Evolutionary conservation across 768 basidiomycete species (phyloP).

Genomic region (Lactifluus echinatus): DNA sequence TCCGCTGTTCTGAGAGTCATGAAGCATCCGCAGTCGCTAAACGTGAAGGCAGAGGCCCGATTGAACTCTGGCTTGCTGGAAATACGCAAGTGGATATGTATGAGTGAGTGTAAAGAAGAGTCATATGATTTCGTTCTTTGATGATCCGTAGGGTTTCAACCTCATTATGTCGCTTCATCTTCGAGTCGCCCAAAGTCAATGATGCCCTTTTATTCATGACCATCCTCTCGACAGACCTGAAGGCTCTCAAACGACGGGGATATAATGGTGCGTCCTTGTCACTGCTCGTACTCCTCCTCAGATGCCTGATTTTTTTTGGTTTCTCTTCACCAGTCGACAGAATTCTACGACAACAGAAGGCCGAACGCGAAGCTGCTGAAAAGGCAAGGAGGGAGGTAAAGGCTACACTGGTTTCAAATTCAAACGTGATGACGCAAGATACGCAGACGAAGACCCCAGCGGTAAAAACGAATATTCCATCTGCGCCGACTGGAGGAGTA

Average conservation of each 20-base stretch:
- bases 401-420: slow-evolving; percentile 15
- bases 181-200: slow-evolving; percentile 71
- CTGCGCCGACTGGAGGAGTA: background rate
- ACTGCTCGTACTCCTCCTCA: background rate
- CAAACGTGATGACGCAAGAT: slow-evolving; percentile 1
- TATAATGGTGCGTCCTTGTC: slow-evolving; percentile 56
- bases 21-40: slow-evolving; percentile 70
- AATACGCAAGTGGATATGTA: slow-evolving; percentile 80
- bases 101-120: slow-evolving; percentile 51
- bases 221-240: slow-evolving; percentile 84
- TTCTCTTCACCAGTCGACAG: slow-evolving; percentile 58
- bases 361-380: slow-evolving; percentile 50
- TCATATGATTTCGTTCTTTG: background rate
- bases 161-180: slow-evolving; percentile 70
- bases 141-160: slow-evolving; percentile 58
- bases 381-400: slow-evolving; percentile 34
- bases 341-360: slow-evolving; percentile 77
- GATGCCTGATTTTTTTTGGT: slow-evolving; percentile 21
- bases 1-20: slow-evolving; percentile 43
- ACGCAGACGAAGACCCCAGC: slow-evolving; percentile 3
- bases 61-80: slow-evolving; percentile 71
- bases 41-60: slow-evolving; percentile 44
- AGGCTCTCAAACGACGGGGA: slow-evolving; percentile 71
- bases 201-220: slow-evolving; percentile 90
- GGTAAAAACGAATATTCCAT: background rate